Base-by-base conservation (phyloP, 768 basidiomycete species). In the Suillus americanus region DNA sequence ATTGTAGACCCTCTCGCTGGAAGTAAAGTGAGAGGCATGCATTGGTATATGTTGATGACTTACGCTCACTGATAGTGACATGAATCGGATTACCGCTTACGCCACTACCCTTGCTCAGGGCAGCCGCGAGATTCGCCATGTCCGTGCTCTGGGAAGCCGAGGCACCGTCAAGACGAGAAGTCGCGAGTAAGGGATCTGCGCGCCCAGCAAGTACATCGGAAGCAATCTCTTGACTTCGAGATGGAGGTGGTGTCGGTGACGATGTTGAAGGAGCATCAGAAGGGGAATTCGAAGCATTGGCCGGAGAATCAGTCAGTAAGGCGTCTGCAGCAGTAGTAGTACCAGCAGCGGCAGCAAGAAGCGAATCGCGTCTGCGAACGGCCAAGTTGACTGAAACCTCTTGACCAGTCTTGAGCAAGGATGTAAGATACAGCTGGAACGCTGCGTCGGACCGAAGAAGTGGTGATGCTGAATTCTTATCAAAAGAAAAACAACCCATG, bases 11-110 rank as follows among this genome's bases (percentile, higher is more conserved):
- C 89, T 74, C 86, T 91, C 50, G 87, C 91, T 93, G 64, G 51
- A 55, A 66, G 56, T 8, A 8, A 59, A 16, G 12, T 9, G 48
- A 23, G 40, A 28, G 37, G 62, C 13, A 33, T 46, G 60, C 51
- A 50, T 72, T 62, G 55, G n/a, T 25, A 25, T 14, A 37, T 6
- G 0, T 25, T 20, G 50, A 41, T 5, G 14, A 48, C 90, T 75
- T 70, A 91, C 94, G 86, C 82, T 95, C 92, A 66, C 88, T 87
- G 67, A 95, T 84, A 30, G 92, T 84, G 45, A 95, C 94, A 55
- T 91, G 85, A 38, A 96, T 88, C 6, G 94, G 94, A 65, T 85
- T 85, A 0, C 75, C 75, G 38, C 73, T 79, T 23, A 80, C 78
- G 30, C 82, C 83, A 13, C 79, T 79, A 20, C 79, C 81, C 59